Evolutionary conservation across 371 early-diverging fungal genomes (phyloP).

Genomic region (Syncephalastrum monosporum): DNA sequence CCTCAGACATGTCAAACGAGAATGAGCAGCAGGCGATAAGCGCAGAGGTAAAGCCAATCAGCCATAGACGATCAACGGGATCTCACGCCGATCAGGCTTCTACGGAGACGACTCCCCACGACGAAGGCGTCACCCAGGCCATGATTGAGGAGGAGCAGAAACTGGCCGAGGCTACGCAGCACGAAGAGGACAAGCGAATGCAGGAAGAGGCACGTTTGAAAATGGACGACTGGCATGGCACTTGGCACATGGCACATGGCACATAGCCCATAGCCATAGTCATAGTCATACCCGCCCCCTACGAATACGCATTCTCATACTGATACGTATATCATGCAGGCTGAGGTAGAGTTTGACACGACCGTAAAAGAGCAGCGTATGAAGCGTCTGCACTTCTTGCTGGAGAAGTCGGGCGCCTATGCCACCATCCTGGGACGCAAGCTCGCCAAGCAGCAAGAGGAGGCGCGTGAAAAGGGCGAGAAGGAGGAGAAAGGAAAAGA

Average conservation of each 20-base stretch:
- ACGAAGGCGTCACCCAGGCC: constrained; percentile 33
- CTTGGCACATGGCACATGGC: too few relatives aligned
- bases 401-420: constrained; percentile 83
- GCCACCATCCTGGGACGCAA: constrained; percentile 76
- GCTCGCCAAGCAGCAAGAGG: constrained; percentile 76
- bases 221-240: not conserved
- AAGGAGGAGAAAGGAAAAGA: constrained; percentile 19
- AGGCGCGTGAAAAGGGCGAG: constrained; percentile 57
- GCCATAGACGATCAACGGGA: too few relatives aligned
- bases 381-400: constrained; percentile 76
- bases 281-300: too few relatives aligned
- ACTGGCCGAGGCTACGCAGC: constrained; percentile 38
- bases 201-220: constrained; percentile 42
- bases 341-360: constrained; percentile 55
- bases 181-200: constrained; percentile 47
- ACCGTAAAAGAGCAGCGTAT: constrained; percentile 68
- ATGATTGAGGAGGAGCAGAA: constrained; percentile 56
- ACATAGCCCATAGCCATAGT: too few relatives aligned
- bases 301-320: not conserved
- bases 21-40: too few relatives aligned
- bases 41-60: too few relatives aligned
- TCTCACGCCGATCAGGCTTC: too few relatives aligned
- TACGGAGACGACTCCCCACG: not conserved
- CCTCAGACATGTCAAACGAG: too few relatives aligned
- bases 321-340: constrained; percentile 28